Percentiles rank a stretch among this genome's conserved stretches.
Evolutionary conservation across 805 yeast species (phyloP).

Genomic region (Helenozyma rhizophorensis): DNA sequence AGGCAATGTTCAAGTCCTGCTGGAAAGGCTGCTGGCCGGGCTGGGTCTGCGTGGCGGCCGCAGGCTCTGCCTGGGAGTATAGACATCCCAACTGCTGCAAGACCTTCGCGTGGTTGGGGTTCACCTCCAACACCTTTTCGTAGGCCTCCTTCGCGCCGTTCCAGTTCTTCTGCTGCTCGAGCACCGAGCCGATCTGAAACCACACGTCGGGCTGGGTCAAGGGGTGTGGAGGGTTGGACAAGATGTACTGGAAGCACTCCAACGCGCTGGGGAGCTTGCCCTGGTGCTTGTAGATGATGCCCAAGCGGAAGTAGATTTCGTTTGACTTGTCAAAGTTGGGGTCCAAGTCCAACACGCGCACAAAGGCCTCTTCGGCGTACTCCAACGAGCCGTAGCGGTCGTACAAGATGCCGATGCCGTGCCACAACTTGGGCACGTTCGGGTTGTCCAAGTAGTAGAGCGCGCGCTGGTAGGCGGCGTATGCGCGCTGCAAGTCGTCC

Average conservation of each 20-base stretch:
- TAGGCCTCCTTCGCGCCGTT: slow-evolving; percentile 92
- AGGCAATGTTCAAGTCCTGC: slow-evolving; percentile 75
- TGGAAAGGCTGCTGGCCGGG: slow-evolving; percentile 43
- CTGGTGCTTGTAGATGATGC: slow-evolving; percentile 95
- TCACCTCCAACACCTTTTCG: slow-evolving; percentile 82
- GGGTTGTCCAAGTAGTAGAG: slow-evolving; percentile 86
- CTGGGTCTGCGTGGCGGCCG: slow-evolving; percentile 20
- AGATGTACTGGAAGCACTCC: slow-evolving; percentile 91
- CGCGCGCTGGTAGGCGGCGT: slow-evolving; percentile 95
- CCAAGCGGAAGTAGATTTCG: slow-evolving; percentile 93
- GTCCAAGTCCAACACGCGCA: slow-evolving; percentile 91
- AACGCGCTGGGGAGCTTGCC: slow-evolving; percentile 79
- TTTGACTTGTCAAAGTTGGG: slow-evolving; percentile 94
- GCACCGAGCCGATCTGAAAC: slow-evolving; percentile 96
- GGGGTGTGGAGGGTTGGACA: slow-evolving; percentile 91
- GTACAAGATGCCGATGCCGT: slow-evolving; percentile 94
- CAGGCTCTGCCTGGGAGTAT: slow-evolving; percentile 60
- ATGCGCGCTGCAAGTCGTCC: slow-evolving; percentile 93
- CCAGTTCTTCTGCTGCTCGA: slow-evolving; percentile 91
- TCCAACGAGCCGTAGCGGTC: slow-evolving; percentile 95
- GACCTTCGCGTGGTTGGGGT: slow-evolving; percentile 94
- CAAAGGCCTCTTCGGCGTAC: slow-evolving; percentile 98
- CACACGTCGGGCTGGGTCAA: slow-evolving; percentile 95
- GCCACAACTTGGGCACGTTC: slow-evolving; percentile 96
- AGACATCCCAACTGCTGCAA: slow-evolving; percentile 94